These are phyloP conservation scores for Chenopodium quinoa DNA, from an alignment of 148 eudicot species.

Conservation along the genomic window DNA sequence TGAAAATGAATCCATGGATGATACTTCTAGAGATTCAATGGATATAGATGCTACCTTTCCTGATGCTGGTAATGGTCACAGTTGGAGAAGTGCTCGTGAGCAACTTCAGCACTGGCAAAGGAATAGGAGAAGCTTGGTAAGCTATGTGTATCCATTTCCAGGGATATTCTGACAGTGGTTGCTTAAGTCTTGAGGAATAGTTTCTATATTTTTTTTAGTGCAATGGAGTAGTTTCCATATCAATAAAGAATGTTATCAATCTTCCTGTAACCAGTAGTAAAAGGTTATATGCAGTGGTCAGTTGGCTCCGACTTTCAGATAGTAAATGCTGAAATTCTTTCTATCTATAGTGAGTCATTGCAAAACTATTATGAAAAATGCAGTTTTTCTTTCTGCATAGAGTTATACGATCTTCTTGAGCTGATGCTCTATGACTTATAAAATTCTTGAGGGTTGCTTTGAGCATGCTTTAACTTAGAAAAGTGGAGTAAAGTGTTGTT, in stretches of 20 bases:
- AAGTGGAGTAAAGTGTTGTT: no score
- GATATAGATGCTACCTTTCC: conserved; percentile 76
- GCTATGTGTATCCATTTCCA: conserved; percentile 10
- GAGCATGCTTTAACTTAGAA: conserved; percentile 6
- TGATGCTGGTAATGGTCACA: conserved; percentile 61
- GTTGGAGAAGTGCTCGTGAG: conserved; percentile 88
- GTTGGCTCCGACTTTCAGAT: not conserved
- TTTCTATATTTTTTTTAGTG: no score
- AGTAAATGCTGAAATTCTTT: not conserved
- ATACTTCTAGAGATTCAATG: conserved; percentile 70
- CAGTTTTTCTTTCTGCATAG: not conserved
- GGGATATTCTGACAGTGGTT: not conserved
- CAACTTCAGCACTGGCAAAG: conserved; percentile 99
- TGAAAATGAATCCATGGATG: conserved; percentile 81
- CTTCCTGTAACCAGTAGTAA: not conserved
- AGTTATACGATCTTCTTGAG: not conserved
- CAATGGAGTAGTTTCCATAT: not conserved
- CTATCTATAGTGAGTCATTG: not conserved
- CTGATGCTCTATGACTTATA: not conserved
- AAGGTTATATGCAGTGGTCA: not conserved
- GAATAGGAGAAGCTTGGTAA: conserved; percentile 91
- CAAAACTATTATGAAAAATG: not conserved
- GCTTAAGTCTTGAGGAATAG: not conserved
- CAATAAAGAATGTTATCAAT: not conserved
- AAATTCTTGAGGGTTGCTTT: not conserved